phyloP scores from a whole-genome alignment of 2,329 filamentous ascomycete genomes.

The Aspergillus tubingensis region DNA sequence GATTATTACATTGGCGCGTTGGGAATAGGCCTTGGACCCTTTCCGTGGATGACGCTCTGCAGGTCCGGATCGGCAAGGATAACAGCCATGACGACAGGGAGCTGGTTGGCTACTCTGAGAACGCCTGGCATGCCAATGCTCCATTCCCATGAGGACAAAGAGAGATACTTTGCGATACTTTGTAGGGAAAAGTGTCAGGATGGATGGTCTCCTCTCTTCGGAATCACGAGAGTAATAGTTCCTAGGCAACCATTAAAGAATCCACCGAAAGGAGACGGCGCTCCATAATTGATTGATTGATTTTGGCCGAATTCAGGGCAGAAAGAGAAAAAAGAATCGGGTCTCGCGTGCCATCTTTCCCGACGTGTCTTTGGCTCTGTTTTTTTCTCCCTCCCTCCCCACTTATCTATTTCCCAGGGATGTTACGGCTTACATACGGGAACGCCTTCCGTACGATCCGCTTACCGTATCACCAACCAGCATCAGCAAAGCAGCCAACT shows the following conservation, averaged over 20 bases:
- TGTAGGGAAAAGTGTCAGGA: neutral
- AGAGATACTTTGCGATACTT: too few relatives aligned
- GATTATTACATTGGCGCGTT: neutral
- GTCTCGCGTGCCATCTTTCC: conserved; percentile 24
- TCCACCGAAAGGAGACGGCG: neutral
- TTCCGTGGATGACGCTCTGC: neutral
- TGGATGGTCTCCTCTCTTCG: neutral
- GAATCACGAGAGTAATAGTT: neutral
- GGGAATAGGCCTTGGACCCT: neutral
- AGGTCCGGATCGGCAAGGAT: conserved; percentile 3
- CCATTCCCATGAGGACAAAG: neutral
- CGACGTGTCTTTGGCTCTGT: neutral
- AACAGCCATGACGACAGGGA: conserved; percentile 2
- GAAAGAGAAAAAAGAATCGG: neutral
- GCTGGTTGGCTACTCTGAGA: neutral
- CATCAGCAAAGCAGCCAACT: neutral
- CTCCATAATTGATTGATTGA: conserved; percentile 3
- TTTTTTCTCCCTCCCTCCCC: neutral
- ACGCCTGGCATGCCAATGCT: neutral
- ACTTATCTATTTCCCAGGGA: neutral
- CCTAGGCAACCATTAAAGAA: neutral
- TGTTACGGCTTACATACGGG: neutral
- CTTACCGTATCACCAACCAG: neutral
- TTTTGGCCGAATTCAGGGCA: neutral
- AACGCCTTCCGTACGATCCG: neutral